Evolutionary conservation across 192 early-diverging fungal genomes (phyloP), one percentile per base, ranked within the genome.

Genomic region (Linnemannia hyalina): DNA sequence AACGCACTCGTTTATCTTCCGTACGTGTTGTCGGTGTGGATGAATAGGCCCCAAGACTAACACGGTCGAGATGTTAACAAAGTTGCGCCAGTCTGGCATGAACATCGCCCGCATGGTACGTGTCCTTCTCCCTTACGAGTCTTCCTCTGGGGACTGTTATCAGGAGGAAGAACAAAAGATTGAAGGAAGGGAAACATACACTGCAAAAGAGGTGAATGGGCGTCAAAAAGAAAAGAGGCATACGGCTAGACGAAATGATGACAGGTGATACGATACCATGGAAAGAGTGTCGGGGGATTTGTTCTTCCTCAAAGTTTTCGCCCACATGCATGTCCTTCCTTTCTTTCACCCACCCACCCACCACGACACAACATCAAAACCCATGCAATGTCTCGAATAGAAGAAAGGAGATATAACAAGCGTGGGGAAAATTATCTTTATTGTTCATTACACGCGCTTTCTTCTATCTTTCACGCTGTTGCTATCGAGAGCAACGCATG

Each of bases 31-130:
- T 26, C 29, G 32, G 32, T 65, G 15, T 32, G 22, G 8, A 18
- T 57, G 8, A 10, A 6, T 90, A 87, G 94, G 94, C 18, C 95
- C 96, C 42, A 94, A 94, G 88, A 96, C 95, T 55, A 95, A 96
- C 91, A 90, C 75, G 18, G 90, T 94, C 35, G 95, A 97, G 81
- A 94, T 92, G 89, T 81, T 97, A 26, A 90, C 89, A 29, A 82
- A 93, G 78, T 88, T 96, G 69, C 93, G 94, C 81, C 87, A 94
- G 73, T 93, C 94, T 18, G 96, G 96, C 46, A 95, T 97, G 95
- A 97, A 95, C 88, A 93, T 97, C 82, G 94, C 93, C 44, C 92
- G 96, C 70, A 92, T 97, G 91, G 84, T 86, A 71, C 29, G 60
- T 65, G 29, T 65, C 11, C 13, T 15, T 63, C 10, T n/a, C 57